Base-by-base conservation (phyloP, 805 yeast species). In the Ogataea parapolymorpha region DNA sequence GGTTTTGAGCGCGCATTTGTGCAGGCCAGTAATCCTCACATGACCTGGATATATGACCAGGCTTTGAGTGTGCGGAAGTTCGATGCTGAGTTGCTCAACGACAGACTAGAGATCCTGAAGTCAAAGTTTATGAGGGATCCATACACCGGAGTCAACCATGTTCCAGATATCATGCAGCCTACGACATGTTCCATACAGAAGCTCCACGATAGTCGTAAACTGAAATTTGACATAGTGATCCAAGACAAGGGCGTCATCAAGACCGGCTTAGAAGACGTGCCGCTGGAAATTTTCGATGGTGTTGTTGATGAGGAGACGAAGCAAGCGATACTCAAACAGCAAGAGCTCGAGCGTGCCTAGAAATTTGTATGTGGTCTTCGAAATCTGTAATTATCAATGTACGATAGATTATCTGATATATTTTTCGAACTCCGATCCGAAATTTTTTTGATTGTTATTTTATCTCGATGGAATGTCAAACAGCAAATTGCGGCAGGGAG, bases 41-140 rank as follows among this genome's bases (percentile, higher is more conserved):
- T 82, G 24, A 79, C 83, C 26, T 89, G 96, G 96, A 75, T 89
- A 65, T 78, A 75, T 51, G 90, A 86, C 54, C 89, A 87, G 51
- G 93, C 95, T 0, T 64, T 72, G n/a, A 83, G 91, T 24, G 78
- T 89, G 3, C 72, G 83, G 48, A 80, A 79, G 37, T 85, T 76
- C 58, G 93, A 93, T 60, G 66, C 77, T 25, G 72, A 72, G 43
- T 64, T 89, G 34, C 62, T 73, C 26, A 76, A 74, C 39, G 79
- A 84, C 44, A 69, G 90, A 47, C 68, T 66, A 15, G 73, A 75
- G 17, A 66, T 74, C 27, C 59, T 73, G 15, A 68, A 65, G 35
- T 62, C 67, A 15, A 72, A 79, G 36, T 90, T 90, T 1, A 59
- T 77, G 15, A 79, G 80, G 56, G 98, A 91, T 58, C 77, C 84